Conservation (phyloP, 352 stramenopile genomes). For the Pythium aphanidermatum region DNA sequence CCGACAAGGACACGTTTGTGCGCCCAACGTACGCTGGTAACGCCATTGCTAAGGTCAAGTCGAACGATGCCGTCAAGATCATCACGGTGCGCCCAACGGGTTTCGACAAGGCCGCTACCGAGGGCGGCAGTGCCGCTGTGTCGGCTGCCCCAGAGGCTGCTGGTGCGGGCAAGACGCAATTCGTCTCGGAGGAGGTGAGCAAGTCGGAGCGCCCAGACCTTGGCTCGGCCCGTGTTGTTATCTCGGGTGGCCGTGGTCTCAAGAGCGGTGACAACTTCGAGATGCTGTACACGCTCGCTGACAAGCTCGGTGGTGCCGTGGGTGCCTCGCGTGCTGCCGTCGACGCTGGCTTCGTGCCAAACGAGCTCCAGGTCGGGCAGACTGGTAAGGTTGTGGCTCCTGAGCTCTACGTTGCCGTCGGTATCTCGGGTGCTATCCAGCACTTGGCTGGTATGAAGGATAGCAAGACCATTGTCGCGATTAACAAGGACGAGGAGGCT, state of each 20-base stretch:
- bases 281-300: slow-evolving; percentile 96
- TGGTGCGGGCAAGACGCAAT: slow-evolving; percentile 72
- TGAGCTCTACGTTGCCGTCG: slow-evolving; percentile 95
- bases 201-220: slow-evolving; percentile 96
- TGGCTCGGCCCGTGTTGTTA: slow-evolving; percentile 90
- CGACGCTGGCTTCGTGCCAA: slow-evolving; percentile 97
- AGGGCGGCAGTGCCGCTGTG: slow-evolving; percentile 69
- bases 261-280: slow-evolving; percentile 98
- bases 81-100: slow-evolving; percentile 95
- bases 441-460: slow-evolving; percentile 99
- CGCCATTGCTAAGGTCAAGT: slow-evolving; percentile 87
- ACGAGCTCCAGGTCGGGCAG: slow-evolving; percentile 99
- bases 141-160: slow-evolving; percentile 52
- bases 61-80: slow-evolving; percentile 90
- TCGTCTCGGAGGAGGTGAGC: slow-evolving; percentile 92
- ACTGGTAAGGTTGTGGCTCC: slow-evolving; percentile 98
- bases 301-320: slow-evolving; percentile 97
- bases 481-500: slow-evolving; percentile 99
- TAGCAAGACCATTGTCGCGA: slow-evolving; percentile 98
- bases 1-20: slow-evolving; percentile 94
- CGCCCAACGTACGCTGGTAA: slow-evolving; percentile 84
- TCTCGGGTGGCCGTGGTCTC: slow-evolving; percentile 95
- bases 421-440: slow-evolving; percentile 99
- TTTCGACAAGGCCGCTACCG: slow-evolving; percentile 94
- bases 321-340: slow-evolving; percentile 97